Evolutionary conservation across 177 flowering plant genomes (phyloP), one percentile per base, ranked within the genome.

Genomic region (Vitis hybrid): DNA sequence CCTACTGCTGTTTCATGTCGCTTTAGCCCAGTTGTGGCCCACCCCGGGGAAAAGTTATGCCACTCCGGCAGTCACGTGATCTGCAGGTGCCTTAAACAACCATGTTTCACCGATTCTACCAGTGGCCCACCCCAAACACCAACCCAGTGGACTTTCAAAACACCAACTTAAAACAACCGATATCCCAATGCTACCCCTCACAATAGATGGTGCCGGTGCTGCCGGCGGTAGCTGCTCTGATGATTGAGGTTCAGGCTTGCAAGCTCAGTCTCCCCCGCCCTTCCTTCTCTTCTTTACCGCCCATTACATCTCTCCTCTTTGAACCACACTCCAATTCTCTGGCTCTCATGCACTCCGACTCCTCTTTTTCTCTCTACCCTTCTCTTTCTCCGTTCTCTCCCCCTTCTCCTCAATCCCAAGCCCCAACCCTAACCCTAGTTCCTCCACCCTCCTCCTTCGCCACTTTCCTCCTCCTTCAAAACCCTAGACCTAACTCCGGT

Each of bases 291-390:
- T 74, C 75, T 22, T 76, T 84, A 2, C 82, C 74, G 10, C 77
- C 62, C 16, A 69, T 77, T 21, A 68, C 84, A 18, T 88, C 97
- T 51, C 58, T 89, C 49, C 83, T 86, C 71, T 86, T 78, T 71
- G 95, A 93, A 56, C 89, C 94, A 63, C 29, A 53, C 64, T 90
- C 93, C 16, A 78, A 56, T 49, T 89, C 95, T 50, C 73, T 91
- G 2, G 92, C 95, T 48, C 81, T 91, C 18, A 75, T 74, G 66
- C 92, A 81, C 72, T 78, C 91, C 55, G 92, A 91, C 68, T 83
- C 91, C 45, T 88, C 97, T 10, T 51, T 85, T 49, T 85, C 86
- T n/a, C 89, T 89, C 72, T 74, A 72, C 77, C 79, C 80, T 45
- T 77, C 84, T 65, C 72, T 72, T 63, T 79, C 80, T 56, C 77